phyloP scores from a whole-genome alignment of 169 alveolate genomes.

The Plasmodium cynomolgi region DNA sequence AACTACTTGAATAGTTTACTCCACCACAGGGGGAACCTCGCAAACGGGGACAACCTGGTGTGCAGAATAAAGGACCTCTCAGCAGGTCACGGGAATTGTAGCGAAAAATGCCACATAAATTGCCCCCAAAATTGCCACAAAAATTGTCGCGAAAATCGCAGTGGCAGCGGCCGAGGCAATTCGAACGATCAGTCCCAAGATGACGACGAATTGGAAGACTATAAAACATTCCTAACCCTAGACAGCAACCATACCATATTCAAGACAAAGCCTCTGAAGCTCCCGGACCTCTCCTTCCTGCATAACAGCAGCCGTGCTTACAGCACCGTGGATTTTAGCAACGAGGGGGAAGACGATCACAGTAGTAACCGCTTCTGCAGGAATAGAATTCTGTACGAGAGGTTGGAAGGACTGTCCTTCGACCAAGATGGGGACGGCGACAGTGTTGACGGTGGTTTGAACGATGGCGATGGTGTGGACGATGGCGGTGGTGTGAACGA shows the following conservation, averaged over 20 bases:
- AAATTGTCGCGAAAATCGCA: neutral
- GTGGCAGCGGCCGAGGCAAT: neutral
- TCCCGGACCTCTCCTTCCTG: constrained; percentile 63
- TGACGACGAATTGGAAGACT: constrained; percentile 69
- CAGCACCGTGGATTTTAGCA: neutral
- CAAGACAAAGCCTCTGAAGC: constrained; percentile 56
- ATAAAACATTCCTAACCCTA: constrained; percentile 52
- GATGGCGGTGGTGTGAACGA: neutral
- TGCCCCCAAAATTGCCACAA: neutral
- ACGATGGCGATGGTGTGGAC: neutral
- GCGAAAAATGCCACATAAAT: neutral
- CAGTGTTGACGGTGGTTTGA: neutral
- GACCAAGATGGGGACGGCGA: constrained; percentile 20
- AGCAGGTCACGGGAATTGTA: neutral
- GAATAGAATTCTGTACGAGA: constrained; percentile 50
- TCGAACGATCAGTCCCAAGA: neutral
- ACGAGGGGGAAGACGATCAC: neutral
- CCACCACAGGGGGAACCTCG: neutral
- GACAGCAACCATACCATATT: constrained; percentile 60
- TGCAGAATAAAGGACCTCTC: neutral
- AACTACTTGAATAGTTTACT: neutral
- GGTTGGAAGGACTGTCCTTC: constrained; percentile 46
- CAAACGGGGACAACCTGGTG: neutral
- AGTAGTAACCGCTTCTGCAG: neutral
- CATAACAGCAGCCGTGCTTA: constrained; percentile 28